Conservation (phyloP, 1,284 basidiomycete genomes). For the Trichosporon sp. region DNA sequence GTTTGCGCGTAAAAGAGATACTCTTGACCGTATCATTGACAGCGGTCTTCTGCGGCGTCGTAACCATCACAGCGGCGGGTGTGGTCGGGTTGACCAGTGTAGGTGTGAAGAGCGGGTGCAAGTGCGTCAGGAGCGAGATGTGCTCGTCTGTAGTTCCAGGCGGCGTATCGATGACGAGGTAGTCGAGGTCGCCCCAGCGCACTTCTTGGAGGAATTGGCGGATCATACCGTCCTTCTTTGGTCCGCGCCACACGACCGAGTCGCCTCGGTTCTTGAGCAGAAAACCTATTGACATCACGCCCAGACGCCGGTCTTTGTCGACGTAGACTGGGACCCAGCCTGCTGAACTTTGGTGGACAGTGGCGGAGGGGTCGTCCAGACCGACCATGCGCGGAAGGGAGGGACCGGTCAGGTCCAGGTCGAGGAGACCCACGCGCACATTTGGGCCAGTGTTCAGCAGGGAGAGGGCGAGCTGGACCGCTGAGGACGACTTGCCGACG, state of each 20-base stretch:
- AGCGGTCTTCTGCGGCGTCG: slow-evolving; percentile 95
- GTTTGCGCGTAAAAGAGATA: slow-evolving; percentile 85
- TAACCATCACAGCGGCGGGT: slow-evolving; percentile 81
- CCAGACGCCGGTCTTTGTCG: slow-evolving; percentile 66
- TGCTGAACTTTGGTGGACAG: slow-evolving; percentile 82
- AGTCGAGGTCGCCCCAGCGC: slow-evolving; percentile 93
- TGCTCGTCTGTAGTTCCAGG: slow-evolving; percentile 99
- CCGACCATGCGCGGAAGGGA: slow-evolving; percentile 97
- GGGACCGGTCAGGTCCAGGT: slow-evolving; percentile 94
- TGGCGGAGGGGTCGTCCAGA: slow-evolving; percentile 59
- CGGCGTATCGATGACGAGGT: slow-evolving; percentile 93
- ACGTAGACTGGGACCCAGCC: slow-evolving; percentile 99
- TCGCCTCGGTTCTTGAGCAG: slow-evolving; percentile 83
- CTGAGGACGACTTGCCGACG: slow-evolving; percentile 95
- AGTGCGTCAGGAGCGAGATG: slow-evolving; percentile 87
- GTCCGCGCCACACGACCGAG: slow-evolving; percentile 95
- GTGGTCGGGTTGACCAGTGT: slow-evolving; percentile 35
- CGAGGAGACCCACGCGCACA: slow-evolving; percentile 76
- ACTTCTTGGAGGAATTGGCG: slow-evolving; percentile 95
- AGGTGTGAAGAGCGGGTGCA: slow-evolving; percentile 74
- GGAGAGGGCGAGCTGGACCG: slow-evolving; percentile 85
- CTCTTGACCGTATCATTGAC: slow-evolving; percentile 93
- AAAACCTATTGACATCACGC: slow-evolving; percentile 97
- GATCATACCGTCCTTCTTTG: slow-evolving; percentile 99
- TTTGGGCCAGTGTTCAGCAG: slow-evolving; percentile 61